Evolutionary conservation across 768 basidiomycete genomes (phyloP).

Genomic region (Coprinopsis cinerea): DNA sequence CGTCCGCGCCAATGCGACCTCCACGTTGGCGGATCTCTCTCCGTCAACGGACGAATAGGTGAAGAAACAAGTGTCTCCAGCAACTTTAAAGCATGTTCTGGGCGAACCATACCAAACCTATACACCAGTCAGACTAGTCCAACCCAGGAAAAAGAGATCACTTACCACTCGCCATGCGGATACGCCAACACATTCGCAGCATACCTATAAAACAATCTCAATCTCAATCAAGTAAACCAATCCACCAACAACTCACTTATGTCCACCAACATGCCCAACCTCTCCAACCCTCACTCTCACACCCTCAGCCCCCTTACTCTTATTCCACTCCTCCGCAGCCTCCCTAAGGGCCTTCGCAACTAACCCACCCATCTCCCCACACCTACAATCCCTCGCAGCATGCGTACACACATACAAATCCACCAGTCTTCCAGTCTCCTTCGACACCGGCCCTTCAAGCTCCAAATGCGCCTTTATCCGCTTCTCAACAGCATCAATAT

Average conservation of each 20-base stretch:
- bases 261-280: conserved; percentile 78
- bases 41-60: conserved; percentile 22
- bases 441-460: conserved; percentile 11
- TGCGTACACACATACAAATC: conserved; percentile 76
- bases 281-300: conserved; percentile 47
- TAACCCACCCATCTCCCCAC: conserved; percentile 57
- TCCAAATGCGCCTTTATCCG: conserved; percentile 27
- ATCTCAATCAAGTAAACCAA: not conserved
- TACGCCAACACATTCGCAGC: conserved; percentile 67
- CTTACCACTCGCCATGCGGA: conserved; percentile 70
- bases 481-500: conserved; percentile 42
- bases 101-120: conserved; percentile 61
- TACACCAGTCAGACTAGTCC: conserved; percentile 1
- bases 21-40: conserved; percentile 31
- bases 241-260: conserved; percentile 50
- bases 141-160: conserved; percentile 6
- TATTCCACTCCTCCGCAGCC: conserved; percentile 40
- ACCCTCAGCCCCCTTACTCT: conserved; percentile 19
- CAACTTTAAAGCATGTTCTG: conserved; percentile 49
- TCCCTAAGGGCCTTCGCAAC: conserved; percentile 48
- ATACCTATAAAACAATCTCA: conserved; percentile 32
- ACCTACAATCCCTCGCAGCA: conserved; percentile 72
- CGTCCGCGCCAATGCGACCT: conserved; percentile 63
- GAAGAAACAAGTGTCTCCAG: conserved; percentile 38
- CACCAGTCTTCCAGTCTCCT: conserved; percentile 19